Base-by-base conservation (phyloP, 225 moss, liverwort and hornwort genomes). In the Bryum argenteum region DNA sequence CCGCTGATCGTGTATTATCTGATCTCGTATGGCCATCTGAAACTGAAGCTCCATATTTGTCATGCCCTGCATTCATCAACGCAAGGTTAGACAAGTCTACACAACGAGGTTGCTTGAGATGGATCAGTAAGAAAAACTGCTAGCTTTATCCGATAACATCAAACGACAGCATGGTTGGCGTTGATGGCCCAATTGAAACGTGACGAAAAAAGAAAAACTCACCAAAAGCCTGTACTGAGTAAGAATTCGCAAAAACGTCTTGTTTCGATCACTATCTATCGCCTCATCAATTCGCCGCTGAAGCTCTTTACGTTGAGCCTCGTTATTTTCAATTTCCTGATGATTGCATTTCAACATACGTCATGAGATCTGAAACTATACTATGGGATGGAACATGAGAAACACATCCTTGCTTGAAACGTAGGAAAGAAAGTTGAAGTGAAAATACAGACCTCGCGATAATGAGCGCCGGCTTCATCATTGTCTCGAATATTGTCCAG, bases 41-140 rank as follows among this genome's bases (percentile, higher is more conserved):
- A 90, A 88, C 65, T 93, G 92, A 56, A 93, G 88, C 76, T 93
- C 92, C 92, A 93, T 93, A 45, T 90, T 93, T 17, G 92, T 90
- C 90, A 93, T 93, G 39, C 90, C 92, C 91, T 91, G 81, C 42
- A 28, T 2, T 28, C n/a, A 81, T 24, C 53, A 67, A 14, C 69
- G 16, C 54, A 67, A 44, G 16, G 22, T 33, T 53, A 43, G 20
- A 53, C 13, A 54, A 37, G 60, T 72, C n/a, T 71, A 33, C 5
- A 33, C 33, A 33, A 33, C 33, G 33, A n/a, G n/a, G n/a, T n/a
- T n/a, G n/a, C n/a, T n/a, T n/a, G n/a, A n/a, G n/a, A n/a, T n/a
- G n/a, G n/a, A n/a, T n/a, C n/a, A n/a, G n/a, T n/a, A n/a, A n/a
- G n/a, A n/a, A n/a, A n/a, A n/a, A n/a, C n/a, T n/a, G n/a, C n/a